Conservation (phyloP, 257 asterid genomes). For the Thymus quinquecostatus region DNA sequence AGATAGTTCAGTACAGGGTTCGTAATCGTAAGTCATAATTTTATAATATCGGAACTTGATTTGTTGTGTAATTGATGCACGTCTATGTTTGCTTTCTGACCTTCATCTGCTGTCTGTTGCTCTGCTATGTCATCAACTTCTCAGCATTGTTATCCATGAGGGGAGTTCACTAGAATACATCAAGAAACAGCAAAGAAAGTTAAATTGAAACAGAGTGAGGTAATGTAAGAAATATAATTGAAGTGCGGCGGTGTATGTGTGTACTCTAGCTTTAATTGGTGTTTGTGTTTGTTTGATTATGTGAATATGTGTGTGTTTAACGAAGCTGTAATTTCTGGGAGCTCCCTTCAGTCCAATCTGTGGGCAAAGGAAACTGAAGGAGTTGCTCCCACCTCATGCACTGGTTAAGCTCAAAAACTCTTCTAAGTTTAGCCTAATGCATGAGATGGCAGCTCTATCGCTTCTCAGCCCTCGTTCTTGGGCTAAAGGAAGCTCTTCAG, state of each 20-base stretch:
- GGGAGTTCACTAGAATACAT: not conserved
- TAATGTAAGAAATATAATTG: not conserved
- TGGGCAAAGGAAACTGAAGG: conserved; percentile 42
- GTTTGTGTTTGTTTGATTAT: not conserved
- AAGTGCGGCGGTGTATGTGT: not conserved
- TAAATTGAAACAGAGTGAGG: not conserved
- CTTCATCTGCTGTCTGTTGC: not conserved
- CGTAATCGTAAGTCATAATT: not conserved
- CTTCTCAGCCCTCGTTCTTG: conserved; percentile 56
- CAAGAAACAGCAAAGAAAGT: conserved; percentile 9
- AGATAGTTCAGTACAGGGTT: not conserved
- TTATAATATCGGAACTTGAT: not conserved
- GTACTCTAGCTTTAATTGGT: not conserved
- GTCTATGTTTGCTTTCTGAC: conserved; percentile 18
- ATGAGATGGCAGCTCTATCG: conserved; percentile 67
- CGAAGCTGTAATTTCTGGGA: conserved; percentile 33
- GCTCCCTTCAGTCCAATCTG: conserved; percentile 68
- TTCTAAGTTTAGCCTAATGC: conserved; percentile 53
- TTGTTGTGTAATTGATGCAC: not conserved
- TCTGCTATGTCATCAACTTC: conserved; percentile 21
- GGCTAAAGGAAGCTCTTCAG: conserved; percentile 53
- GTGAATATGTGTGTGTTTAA: not conserved
- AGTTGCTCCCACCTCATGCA: conserved; percentile 72
- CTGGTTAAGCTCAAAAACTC: conserved; percentile 39
- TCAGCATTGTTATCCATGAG: not conserved